phyloP scores from a whole-genome alignment of 1,284 basidiomycete species.

The Lentinula novae-zelandiae region DNA sequence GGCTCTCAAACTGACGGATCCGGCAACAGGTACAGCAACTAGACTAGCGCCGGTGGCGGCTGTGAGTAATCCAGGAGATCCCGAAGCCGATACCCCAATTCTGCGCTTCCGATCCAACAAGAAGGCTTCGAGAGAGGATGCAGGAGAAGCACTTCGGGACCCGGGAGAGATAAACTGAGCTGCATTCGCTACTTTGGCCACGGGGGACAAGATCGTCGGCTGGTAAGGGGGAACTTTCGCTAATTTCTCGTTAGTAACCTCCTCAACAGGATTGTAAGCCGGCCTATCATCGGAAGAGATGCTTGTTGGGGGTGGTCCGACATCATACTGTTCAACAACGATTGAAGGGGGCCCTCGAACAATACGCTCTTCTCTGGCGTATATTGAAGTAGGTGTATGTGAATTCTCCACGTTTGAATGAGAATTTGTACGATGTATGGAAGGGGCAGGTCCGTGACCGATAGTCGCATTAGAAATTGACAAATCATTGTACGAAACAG shows the following conservation, averaged over 20 bases:
- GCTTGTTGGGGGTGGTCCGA: neutral
- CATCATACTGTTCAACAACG: conserved; percentile 9
- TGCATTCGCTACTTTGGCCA: neutral
- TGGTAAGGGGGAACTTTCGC: neutral
- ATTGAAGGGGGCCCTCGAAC: conserved; percentile 9
- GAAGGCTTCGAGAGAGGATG: conserved; percentile 15
- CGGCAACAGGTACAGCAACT: neutral
- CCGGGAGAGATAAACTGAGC: neutral
- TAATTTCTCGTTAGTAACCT: neutral
- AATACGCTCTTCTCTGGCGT: neutral
- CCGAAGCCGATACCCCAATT: conserved; percentile 11
- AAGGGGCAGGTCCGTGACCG: neutral
- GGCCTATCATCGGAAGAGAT: neutral
- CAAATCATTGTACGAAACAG: neutral
- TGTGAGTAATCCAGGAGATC: conserved; percentile 17
- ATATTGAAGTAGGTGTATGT: neutral
- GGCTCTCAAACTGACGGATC: conserved; percentile 5
- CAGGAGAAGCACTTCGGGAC: conserved; percentile 16
- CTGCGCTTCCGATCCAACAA: conserved; percentile 17
- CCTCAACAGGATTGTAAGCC: neutral
- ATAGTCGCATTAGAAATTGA: neutral
- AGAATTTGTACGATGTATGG: conserved; percentile 8
- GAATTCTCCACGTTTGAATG: conserved; percentile 3
- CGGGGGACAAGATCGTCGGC: neutral
- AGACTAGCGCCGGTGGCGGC: neutral